A percentile compares a stretch with the other conserved stretches of the same genome.
Conservation (phyloP, 352 stramenopile species). For the Globisporangium acanthophoron region DNA sequence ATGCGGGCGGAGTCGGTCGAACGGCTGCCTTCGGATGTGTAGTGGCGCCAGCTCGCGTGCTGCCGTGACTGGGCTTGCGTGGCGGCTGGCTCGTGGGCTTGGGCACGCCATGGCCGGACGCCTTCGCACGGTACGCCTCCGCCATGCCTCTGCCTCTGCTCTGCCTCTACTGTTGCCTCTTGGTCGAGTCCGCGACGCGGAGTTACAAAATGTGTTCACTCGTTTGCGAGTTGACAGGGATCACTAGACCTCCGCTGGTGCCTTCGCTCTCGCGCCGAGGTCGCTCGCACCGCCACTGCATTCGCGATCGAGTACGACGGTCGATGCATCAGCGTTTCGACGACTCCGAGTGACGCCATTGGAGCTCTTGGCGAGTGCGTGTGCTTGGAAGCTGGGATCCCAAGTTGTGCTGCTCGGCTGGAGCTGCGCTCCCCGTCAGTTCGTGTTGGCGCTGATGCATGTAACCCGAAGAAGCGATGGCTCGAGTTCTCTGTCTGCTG, state of each 20-base stretch:
- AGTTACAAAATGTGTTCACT: no score
- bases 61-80: conserved; percentile 8
- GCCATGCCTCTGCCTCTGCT: conserved; percentile 1
- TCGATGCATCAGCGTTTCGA: conserved; percentile 14
- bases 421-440: neutral
- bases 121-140: conserved; percentile 1
- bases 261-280: conserved; percentile 8
- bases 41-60: neutral
- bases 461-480: neutral
- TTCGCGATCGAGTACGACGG: conserved; percentile 13
- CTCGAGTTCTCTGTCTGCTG: neutral
- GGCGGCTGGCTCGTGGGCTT: conserved; percentile 4
- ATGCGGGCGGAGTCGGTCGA: conserved; percentile 19
- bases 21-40: conserved; percentile 7
- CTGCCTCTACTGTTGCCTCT: no score
- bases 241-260: no score
- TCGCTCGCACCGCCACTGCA: conserved; percentile 1
- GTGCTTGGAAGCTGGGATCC: neutral
- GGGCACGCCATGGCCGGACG: neutral
- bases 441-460: neutral
- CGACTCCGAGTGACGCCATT: neutral
- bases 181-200: no score
- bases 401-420: neutral
- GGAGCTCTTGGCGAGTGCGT: neutral
- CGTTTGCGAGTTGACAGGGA: no score